Base-by-base conservation (phyloP, 768 basidiomycete species). In the Naematelia encephala region DNA sequence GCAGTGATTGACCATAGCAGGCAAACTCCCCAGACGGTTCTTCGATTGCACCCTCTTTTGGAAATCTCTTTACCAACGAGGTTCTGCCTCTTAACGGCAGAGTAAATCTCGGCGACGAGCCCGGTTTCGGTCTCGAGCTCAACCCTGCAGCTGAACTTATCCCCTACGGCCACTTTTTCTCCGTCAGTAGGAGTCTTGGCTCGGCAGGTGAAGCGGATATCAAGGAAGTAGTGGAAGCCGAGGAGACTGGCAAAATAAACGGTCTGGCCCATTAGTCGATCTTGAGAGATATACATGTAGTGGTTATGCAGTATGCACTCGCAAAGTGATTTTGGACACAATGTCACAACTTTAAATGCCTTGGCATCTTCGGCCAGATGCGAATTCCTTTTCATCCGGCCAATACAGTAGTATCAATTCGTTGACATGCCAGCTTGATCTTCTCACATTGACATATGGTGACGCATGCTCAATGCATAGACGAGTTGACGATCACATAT, bases 21-120 rank as follows among this genome's bases (percentile, higher is more conserved):
- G 79, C 78, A 67, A 81, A 80, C 70, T 74, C 78, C 0, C 76
- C 80, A 2, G 80, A 81, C 60, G 80, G 80, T 30, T 78, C 73
- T 54, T 72, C 74, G 11, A 72, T 81, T 58, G 67, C 63, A 39
- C 80, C 80, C 11, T 78, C 77, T 0, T 81, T 81, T 66, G 80
- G 80, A 45, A 73, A 80, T 44, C 74, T 81, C 19, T 81, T 81
- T 75, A 59, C 74, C 22, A 78, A 81, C 69, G 80, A 81, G 60
- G 73, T 77, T 12, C 59, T 80, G 1, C 80, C 80, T 1, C 45
- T 70, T 47, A 75, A 78, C 54, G 80, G 80, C 34, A 60, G 60
- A n/a, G 69, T 81, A 59, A 72, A 78, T 48, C 69, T 79, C 10
- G 61, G 62, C 26, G 79, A 79, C 52, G 76, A 64, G 30, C 78